Evolutionary conservation across 2,329 filamentous ascomycete genomes (phyloP), one percentile per base, ranked within the genome.

Genomic region (Scortechinia acanthostroma): DNA sequence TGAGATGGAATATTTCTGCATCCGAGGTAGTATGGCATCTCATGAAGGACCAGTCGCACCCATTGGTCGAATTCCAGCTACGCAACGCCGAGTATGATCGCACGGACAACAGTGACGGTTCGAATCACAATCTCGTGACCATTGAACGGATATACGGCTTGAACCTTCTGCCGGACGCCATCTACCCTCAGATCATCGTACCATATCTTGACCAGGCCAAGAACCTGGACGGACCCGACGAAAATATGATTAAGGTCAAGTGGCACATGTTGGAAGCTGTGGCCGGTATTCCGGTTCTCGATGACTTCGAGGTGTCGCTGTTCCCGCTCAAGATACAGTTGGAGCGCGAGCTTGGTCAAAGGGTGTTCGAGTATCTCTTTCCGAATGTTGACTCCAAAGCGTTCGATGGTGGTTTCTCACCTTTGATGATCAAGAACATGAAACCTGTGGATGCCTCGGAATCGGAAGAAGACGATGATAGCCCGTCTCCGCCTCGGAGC

Each of bases 261-360:
- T 86, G 82, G 77, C 72, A 83, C 50, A 83, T 83, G 76, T 68
- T 86, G 5, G 81, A 86, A 61, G 80, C 81, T 4, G 83, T 86
- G 53, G 82, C 80, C 33, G 81, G 81, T 28, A 86, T 86, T 40
- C 80, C 80, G 2, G 80, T 86, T 3, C 71, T 86, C 50, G 80
- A 86, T 51, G 76, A 83, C 51, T 86, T 86, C 51, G 79, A 85
- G 55, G 77, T 86, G 44, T 77, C 79, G 42, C 61, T 86, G 16
- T 80, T 83, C 53, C 82, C 81, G 2, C 62, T 86, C 25, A 82
- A 80, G 51, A 69, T 86, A 10, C 81, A 86, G 53, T 61, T 86
- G 33, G 81, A 86, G 56, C 74, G 75, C 42, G 79, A 84, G 47
- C 73, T 84, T 45, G 80, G 80, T 22, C 79, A 83, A 58, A 82